Evolutionary conservation across 495 filamentous ascomycete species (phyloP), one percentile per base, ranked within the genome.

Genomic region (Penicillium dipodomyicola): DNA sequence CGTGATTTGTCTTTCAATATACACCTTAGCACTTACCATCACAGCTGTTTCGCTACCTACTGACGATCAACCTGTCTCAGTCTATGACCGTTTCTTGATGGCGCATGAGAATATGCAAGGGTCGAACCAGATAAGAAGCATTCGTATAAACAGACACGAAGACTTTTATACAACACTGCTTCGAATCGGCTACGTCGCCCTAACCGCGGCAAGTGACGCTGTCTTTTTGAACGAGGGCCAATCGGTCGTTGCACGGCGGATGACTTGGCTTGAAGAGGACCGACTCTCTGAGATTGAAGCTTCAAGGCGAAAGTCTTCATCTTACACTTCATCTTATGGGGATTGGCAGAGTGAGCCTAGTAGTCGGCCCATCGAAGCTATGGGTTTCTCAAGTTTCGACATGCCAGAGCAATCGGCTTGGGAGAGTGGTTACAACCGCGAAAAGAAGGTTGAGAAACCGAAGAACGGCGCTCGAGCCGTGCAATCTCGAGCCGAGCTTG

Each of bases 111-210:
- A 97, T 59, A 87, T 98, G 80, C 93, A 96, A 65, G 93, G 92
- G 2, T 90, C 93, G 56, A 83, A 89, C 1, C 91, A 92, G 19
- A 78, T 97, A 10, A 85, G 87, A 3, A 86, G 84, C 27, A 82
- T 96, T 39, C 83, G 84, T 7, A 80, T 98, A 43, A 87, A 85
- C 17, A 84, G 86, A 80, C 82, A 87, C 47, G 93, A 97, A 73
- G 95, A 98, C 63, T 97, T 97, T 70, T 98, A 97, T 67, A 96
- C 90, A 0, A 86, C 91, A 0, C 78, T 97, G 8, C 81, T 97
- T 15, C 87, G 90, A 47, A 80, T 89, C 32, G 94, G 94, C 0
- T 97, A 96, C 61, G 82, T 83, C 17, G 85, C 90, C 35, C 81
- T 97, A 47, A 96, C 91, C 1, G 91, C 93, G 60, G 94, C 95